Base-by-base conservation (phyloP, 2,329 filamentous ascomycete genomes). In the Colletotrichum cordylinicola region DNA sequence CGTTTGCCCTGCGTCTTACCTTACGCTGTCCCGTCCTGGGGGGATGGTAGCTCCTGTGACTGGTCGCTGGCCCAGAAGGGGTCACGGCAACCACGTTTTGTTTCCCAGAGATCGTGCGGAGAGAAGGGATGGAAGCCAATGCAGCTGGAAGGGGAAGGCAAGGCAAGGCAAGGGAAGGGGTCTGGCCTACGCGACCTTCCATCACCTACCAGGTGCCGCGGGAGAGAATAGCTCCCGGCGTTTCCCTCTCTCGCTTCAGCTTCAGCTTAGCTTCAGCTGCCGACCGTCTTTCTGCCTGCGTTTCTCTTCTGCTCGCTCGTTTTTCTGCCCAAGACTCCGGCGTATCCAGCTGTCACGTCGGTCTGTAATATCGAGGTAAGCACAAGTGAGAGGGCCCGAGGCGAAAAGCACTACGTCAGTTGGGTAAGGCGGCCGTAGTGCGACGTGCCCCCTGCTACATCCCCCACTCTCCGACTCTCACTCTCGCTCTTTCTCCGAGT, bases 401-500 rank as follows among this genome's bases (percentile, higher is more conserved):
- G 43, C 43, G 43, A 33, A 62, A 33, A 58, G 15, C 58, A 60
- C 73, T 75, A 75, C 73, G 73, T 75, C 73, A 68, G 61, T 67
- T 58, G 31, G 56, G 39, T 21, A 74, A 71, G 52, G 68, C 70
- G 67, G 61, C 35, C 55, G 61, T 64, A 62, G 62, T 27, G 73
- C 43, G 62, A 43, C 72, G 58, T 74, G 52, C 24, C 73, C 73
- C 73, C 62, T 61, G 55, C 66, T 8, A 15, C 33, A 52, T 73
- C 64, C 73, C 73, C 70, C 73, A 73, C 73, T 73, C 73, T 67
- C 73, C 55, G 55, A 72, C 56, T 73, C 62, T 73, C 37, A 52
- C 52, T 68, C 24, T 62, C 67, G 56, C 67, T 62, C 67, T 62
- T 29, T 70, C 43, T 56, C 69, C 73, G 73, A 68, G 70, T 67